Base-by-base conservation (phyloP, 2,329 filamentous ascomycete genomes). In the Penicillium oxalicum region DNA sequence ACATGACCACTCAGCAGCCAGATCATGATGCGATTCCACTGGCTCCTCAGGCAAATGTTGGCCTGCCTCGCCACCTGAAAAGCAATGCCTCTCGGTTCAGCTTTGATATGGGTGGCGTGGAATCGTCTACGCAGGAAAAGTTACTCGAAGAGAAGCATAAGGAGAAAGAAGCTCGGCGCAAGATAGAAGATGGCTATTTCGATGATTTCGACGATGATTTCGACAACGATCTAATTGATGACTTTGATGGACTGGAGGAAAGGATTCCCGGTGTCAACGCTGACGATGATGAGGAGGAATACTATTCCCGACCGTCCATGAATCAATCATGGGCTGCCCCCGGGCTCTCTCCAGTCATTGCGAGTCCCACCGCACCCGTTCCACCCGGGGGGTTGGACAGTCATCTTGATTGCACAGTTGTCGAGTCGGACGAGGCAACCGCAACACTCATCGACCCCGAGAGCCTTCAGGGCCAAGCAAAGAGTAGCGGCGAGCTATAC, bases 21-120 rank as follows among this genome's bases (percentile, higher is more conserved):
- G 65, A 64, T 12, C 54, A 62, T 38, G 64, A 64, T 56, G 59
- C 63, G 11, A 56, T 68, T 34, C 62, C 68, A 29, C 56, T 62
- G 45, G 56, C 63, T 34, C 54, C 61, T 9, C 61, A 60, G 36
- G 58, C 60, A 37, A 56, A 61, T 28, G 55, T 66, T 4, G 67
- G 67, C 5, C 51, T 75, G 33, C 74, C 74, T 2, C 73, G 68
- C 50, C 74, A 75, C 55, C 63, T 76, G 47, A 74, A 69, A 48
- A 83, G 80, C 58, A 80, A 77, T 61, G 78, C 81, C 0, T 83
- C 80, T 2, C 71, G 81, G 8, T 85, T 85, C 60, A 84, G 81
- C 56, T 85, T 85, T 55, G 81, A 85, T 53, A 77, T 84, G 58
- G 76, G 73, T 5, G 77, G 76, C 12, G 72, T 74, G 8, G 81